Percentiles rank a stretch among this genome's conserved stretches.
phyloP scores from a whole-genome alignment of 768 basidiomycete species.

The Lactarius deliciosus region DNA sequence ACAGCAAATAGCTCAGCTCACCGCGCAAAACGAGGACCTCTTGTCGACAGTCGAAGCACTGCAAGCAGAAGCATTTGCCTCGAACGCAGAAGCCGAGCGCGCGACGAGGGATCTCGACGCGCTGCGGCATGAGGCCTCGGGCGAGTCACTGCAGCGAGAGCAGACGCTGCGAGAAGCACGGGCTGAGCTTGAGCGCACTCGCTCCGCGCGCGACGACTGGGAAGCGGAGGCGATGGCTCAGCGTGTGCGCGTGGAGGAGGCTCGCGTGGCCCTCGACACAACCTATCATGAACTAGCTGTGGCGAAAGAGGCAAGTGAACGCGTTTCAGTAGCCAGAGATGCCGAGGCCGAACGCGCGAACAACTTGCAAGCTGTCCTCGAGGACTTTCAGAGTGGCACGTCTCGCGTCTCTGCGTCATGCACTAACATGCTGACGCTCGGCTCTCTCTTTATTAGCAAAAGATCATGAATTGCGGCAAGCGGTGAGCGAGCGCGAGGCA shows the following conservation, averaged over 20 bases:
- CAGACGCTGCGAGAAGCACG: conserved; percentile 78
- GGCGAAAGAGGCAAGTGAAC: conserved; percentile 57
- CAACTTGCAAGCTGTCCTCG: conserved; percentile 89
- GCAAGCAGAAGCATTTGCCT: conserved; percentile 72
- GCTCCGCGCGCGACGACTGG: conserved; percentile 79
- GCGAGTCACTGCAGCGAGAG: conserved; percentile 70
- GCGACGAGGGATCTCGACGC: conserved; percentile 67
- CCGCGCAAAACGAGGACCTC: conserved; percentile 75
- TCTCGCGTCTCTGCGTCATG: background rate
- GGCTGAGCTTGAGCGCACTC: conserved; percentile 82
- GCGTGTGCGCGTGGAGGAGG: conserved; percentile 68
- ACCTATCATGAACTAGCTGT: conserved; percentile 66
- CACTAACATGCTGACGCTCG: conserved; percentile 19
- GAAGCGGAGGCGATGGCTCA: conserved; percentile 62
- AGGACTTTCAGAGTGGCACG: conserved; percentile 93
- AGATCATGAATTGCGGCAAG: conserved; percentile 85
- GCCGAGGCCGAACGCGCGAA: conserved; percentile 68
- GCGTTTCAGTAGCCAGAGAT: conserved; percentile 57
- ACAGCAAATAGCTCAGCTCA: conserved; percentile 75
- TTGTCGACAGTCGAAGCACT: conserved; percentile 71
- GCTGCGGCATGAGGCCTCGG: conserved; percentile 67
- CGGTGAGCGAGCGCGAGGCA: conserved; percentile 77
- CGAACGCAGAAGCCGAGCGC: conserved; percentile 73
- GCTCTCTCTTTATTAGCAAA: conserved; percentile 55
- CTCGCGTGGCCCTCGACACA: conserved; percentile 53